Evolutionary conservation across 805 yeast species (phyloP).

Genomic region (Kodamaea fukazawae): DNA sequence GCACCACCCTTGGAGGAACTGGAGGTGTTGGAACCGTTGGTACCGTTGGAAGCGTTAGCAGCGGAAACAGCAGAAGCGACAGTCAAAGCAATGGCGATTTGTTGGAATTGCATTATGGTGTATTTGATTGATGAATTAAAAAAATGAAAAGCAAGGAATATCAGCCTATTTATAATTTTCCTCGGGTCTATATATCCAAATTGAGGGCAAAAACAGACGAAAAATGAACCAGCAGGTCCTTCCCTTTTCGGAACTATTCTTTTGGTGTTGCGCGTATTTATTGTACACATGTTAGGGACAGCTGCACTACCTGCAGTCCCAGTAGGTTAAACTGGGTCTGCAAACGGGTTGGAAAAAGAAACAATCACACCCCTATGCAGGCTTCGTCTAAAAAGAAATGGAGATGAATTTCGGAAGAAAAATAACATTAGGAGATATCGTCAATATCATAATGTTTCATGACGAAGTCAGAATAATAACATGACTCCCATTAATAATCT

Average conservation of each 20-base stretch:
- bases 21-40: conserved; percentile 11
- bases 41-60: conserved; percentile 19
- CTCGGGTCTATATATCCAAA: neutral
- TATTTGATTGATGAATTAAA: conserved; percentile 2
- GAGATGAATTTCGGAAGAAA: neutral
- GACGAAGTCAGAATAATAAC: no score
- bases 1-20: conserved; percentile 20
- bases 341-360: neutral
- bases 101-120: conserved; percentile 26
- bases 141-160: neutral
- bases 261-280: no score
- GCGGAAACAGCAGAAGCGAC: conserved; percentile 29
- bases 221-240: conserved; percentile 1
- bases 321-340: neutral
- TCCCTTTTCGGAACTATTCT: conserved; percentile 1
- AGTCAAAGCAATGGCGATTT: conserved; percentile 27
- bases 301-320: conserved; percentile 1
- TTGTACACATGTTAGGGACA: neutral
- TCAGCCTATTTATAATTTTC: neutral
- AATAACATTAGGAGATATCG: neutral
- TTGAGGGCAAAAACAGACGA: conserved; percentile 2
- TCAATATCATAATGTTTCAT: no score
- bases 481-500: no score
- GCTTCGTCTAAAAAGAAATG: neutral
- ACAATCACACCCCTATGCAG: conserved; percentile 1